Conservation (phyloP, 2,329 filamentous ascomycete genomes). For the Emericellopsis cladophorae region DNA sequence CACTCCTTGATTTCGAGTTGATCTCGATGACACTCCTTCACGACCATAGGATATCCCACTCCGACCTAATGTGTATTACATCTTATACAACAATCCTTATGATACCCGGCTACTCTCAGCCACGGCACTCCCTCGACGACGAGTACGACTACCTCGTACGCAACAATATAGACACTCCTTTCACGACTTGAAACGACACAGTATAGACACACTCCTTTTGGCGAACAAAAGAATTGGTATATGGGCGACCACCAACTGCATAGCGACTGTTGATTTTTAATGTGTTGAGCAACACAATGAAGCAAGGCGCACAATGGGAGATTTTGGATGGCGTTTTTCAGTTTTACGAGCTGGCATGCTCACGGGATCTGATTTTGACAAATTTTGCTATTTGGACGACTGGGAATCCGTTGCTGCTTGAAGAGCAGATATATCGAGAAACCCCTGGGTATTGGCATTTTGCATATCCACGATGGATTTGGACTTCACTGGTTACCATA, state of each 20-base stretch:
- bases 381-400: not conserved
- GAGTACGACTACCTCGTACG: conserved; percentile 12
- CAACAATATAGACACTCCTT: conserved; percentile 19
- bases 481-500: no score
- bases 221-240: conserved; percentile 20
- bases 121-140: conserved; percentile 4
- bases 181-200: conserved; percentile 17
- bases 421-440: no score
- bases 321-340: conserved; percentile 12
- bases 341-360: not conserved
- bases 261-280: conserved; percentile 35
- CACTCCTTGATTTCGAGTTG: conserved; percentile 15
- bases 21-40: conserved; percentile 17
- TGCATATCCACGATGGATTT: no score
- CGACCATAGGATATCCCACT: conserved; percentile 4
- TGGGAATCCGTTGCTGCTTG: not conserved
- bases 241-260: conserved; percentile 31
- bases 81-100: conserved; percentile 15
- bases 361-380: not conserved
- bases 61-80: conserved; percentile 15
- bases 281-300: conserved; percentile 2
- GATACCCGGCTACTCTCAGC: not conserved
- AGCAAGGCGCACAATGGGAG: conserved; percentile 8
- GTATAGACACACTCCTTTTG: conserved; percentile 28
- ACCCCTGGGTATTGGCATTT: no score